Evolutionary conservation across 805 yeast genomes (phyloP).

Genomic region (Metschnikowia drakensbergensis): DNA sequence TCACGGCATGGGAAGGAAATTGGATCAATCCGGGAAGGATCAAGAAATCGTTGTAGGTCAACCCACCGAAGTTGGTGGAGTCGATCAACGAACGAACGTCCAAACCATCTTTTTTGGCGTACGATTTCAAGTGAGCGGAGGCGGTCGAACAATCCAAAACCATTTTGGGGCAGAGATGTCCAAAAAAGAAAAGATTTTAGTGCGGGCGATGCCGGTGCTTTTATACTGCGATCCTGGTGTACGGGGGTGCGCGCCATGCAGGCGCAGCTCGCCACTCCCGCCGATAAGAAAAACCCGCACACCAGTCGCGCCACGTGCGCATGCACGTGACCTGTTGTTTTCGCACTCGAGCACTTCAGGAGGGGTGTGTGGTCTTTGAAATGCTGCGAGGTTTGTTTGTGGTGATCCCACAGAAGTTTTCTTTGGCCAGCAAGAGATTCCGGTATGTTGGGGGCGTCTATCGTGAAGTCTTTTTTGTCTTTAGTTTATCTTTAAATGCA

Average conservation of each 20-base stretch:
- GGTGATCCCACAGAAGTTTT: no score
- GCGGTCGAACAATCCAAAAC: slow-evolving; percentile 54
- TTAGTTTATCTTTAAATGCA: no score
- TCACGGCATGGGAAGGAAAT: slow-evolving; percentile 77
- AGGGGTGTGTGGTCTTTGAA: no score
- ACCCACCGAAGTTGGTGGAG: slow-evolving; percentile 86
- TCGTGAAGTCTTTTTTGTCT: no score
- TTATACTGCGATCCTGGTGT: slow-evolving; percentile 4
- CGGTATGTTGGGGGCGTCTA: no score
- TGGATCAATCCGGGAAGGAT: slow-evolving; percentile 91
- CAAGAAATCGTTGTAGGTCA: slow-evolving; percentile 95
- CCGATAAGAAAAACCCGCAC: no score
- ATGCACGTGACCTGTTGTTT: no score
- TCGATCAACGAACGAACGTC: slow-evolving; percentile 83
- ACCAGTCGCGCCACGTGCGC: no score
- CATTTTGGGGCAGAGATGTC: slow-evolving; percentile 40
- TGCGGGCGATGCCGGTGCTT: slow-evolving; percentile 6
- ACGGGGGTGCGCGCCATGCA: background rate
- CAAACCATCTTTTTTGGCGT: slow-evolving; percentile 78
- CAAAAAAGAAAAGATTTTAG: slow-evolving; percentile 30
- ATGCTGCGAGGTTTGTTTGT: no score
- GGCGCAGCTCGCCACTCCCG: background rate
- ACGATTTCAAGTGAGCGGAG: slow-evolving; percentile 58
- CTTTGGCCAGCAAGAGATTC: no score
- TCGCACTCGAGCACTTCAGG: no score